Evolutionary conservation across 352 stramenopile genomes (phyloP), one percentile per base, ranked within the genome.

Genomic region (Phytophthora uliginosa): DNA sequence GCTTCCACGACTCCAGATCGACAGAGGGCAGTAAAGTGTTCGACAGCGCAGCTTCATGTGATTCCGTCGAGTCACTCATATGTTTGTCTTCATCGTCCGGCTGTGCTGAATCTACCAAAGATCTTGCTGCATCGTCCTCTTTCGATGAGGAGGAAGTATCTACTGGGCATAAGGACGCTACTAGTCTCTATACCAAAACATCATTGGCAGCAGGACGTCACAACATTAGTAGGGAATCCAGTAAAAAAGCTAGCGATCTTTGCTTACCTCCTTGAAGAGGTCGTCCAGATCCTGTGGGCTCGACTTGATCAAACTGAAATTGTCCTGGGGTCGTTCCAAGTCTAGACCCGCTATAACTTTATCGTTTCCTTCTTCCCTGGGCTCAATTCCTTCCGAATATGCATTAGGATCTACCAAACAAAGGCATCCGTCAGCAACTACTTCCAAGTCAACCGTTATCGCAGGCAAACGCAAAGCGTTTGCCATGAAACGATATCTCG

Each of bases 181-280:
- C 56, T 8, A 85, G 73, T 71, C 76, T 82, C 78, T 85, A 45
- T n/a, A 45, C 28, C 7, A 34, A n/a, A 45, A 50, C 10, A 61
- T 18, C 7, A 54, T 33, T 31, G 20, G 53, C 28, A 36, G 34
- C 42, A 33, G 59, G 42, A 62, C 18, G 24, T 15, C 20, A 8
- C 10, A 61, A 18, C 38, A 45, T 45, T n/a, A 45, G 38, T 9
- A 45, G 38, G 38, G 38, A 3, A 7, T 2, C 5, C 4, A 45
- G 13, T n/a, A 18, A 45, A 45, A n/a, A 18, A 45, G 13, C 13
- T n/a, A 45, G 15, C 36, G 38, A 51, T 5, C 18, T 22, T 51
- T 24, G 18, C 42, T 51, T 51, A 88, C 82, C 78, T 86, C 78
- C 65, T 85, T 88, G 45, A 86, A 80, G 50, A 88, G 77, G 28